phyloP scores from a whole-genome alignment of 1,284 basidiomycete species.

The Microbotryum intermedium region DNA sequence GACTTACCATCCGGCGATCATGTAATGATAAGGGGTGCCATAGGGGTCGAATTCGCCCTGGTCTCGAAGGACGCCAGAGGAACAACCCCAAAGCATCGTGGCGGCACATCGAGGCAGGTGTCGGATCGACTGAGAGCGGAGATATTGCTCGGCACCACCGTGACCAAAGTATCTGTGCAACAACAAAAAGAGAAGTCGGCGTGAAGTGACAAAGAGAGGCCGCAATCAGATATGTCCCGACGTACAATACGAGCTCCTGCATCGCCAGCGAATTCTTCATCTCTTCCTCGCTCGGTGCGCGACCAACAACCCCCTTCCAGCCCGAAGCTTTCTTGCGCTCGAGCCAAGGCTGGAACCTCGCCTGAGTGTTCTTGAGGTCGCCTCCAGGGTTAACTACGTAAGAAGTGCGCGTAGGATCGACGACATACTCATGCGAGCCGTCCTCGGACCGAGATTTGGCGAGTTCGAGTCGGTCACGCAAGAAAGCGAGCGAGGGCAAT shows the following conservation, averaged over 20 bases:
- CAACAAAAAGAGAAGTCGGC: slow-evolving; percentile 2
- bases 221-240: slow-evolving; percentile 30
- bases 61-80: slow-evolving; percentile 74
- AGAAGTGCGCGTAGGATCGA: slow-evolving; percentile 63
- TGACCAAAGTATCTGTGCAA: slow-evolving; percentile 83
- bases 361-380: slow-evolving; percentile 76
- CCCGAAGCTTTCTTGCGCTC: slow-evolving; percentile 47
- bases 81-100: slow-evolving; percentile 98
- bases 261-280: slow-evolving; percentile 59
- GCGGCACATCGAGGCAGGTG: slow-evolving; percentile 74
- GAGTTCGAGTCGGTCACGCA: slow-evolving; percentile 68
- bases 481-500: slow-evolving; percentile 78
- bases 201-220: background rate
- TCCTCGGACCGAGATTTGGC: slow-evolving; percentile 26
- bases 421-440: slow-evolving; percentile 42
- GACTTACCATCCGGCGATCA: slow-evolving; percentile 87
- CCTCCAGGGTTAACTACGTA: slow-evolving; percentile 89
- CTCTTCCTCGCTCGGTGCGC: slow-evolving; percentile 70
- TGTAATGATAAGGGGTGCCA: slow-evolving; percentile 88
- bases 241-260: slow-evolving; percentile 76
- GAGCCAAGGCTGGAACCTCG: slow-evolving; percentile 69
- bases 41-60: slow-evolving; percentile 88
- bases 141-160: slow-evolving; percentile 89
- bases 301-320: slow-evolving; percentile 76
- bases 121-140: slow-evolving; percentile 73